Evolutionary conservation across 2,329 filamentous ascomycete genomes (phyloP).

Genomic region (Keithomyces neogunnii): DNA sequence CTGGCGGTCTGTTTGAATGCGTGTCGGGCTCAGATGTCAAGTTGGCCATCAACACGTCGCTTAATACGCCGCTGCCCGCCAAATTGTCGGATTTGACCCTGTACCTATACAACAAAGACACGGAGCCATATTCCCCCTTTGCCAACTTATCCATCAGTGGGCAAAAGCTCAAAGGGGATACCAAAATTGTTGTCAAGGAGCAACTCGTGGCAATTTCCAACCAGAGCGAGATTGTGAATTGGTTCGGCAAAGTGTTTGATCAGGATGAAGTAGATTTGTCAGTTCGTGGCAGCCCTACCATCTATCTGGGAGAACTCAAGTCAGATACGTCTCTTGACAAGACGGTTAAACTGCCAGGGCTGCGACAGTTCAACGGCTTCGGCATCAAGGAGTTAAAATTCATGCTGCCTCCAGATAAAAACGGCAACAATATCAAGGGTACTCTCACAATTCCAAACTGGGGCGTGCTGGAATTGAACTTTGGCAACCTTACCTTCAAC

Average conservation of each 20-base stretch:
- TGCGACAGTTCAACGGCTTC: conserved; percentile 32
- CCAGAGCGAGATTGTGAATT: conserved; percentile 28
- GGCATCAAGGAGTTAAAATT: conserved; percentile 29
- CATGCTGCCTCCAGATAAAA: conserved; percentile 25
- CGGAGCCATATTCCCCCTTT: conserved; percentile 13
- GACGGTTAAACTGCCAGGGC: conserved; percentile 28
- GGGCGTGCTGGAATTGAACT: conserved; percentile 31
- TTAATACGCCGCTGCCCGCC: conserved; percentile 28
- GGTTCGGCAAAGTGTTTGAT: conserved; percentile 32
- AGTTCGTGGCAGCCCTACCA: conserved; percentile 24
- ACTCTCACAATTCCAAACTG: conserved; percentile 35
- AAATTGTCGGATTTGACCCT: conserved; percentile 29
- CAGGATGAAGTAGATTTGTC: conserved; percentile 26
- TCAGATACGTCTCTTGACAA: conserved; percentile 30
- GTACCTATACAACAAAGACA: conserved; percentile 31
- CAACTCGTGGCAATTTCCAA: conserved; percentile 28
- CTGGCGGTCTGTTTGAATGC: conserved; percentile 24
- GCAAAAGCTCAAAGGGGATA: conserved; percentile 26
- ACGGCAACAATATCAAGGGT: conserved; percentile 34
- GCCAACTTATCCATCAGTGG: conserved; percentile 9
- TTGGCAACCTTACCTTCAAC: conserved; percentile 39
- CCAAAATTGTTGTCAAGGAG: conserved; percentile 23
- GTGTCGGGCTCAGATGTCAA: conserved; percentile 23
- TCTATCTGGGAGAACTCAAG: conserved; percentile 31
- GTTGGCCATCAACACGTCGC: conserved; percentile 26